Base-by-base conservation (phyloP, 306 rosid species). In the Crotalaria pallida region DNA sequence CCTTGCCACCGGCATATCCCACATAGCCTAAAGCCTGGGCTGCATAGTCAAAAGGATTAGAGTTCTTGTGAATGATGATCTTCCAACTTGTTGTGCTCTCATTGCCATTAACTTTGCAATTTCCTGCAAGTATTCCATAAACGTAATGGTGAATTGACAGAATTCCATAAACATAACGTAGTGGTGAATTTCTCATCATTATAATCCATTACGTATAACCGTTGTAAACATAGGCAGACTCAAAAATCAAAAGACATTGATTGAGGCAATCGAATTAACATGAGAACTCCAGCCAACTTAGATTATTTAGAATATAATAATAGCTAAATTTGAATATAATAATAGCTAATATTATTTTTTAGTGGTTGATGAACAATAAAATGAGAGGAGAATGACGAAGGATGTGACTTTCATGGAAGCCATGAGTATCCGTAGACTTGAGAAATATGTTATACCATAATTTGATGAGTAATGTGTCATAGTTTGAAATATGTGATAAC, bases 1-100 rank as follows among this genome's bases (percentile, higher is more conserved):
- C 91, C 82, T 86, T 88, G 40, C 96, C 96, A 21, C 97, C 97
- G 0, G 73, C 56, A 49, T 63, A 85, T 47, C 88, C 84, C 66
- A 80, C 89, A 64, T 87, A 88, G 2, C 97, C 92, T 17, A 71
- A 72, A 24, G 92, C 87, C 57, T 82, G 71, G 0, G 92, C 88
- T 71, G 88, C 91, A 77, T 87, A 89, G 15, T 87, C 85, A 58
- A 87, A 91, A 63, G 97, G 96, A 84, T 87, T n/a, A n/a, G n/a
- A n/a, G n/a, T 88, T 77, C 91, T 69, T 21, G 59, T 66, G 13
- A 53, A 65, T 77, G 83, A 53, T 61, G 88, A 86, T 34, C 38
- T 74, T 51, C 96, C 97, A 53, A 85, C 83, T 58, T 83, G 87
- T 59, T 81, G 96, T n/a, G 97, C 96, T 43, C 77, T 83, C 64